Evolutionary conservation across 2,329 filamentous ascomycete genomes (phyloP).

Genomic region (Aspergillus ochraceoroseus): DNA sequence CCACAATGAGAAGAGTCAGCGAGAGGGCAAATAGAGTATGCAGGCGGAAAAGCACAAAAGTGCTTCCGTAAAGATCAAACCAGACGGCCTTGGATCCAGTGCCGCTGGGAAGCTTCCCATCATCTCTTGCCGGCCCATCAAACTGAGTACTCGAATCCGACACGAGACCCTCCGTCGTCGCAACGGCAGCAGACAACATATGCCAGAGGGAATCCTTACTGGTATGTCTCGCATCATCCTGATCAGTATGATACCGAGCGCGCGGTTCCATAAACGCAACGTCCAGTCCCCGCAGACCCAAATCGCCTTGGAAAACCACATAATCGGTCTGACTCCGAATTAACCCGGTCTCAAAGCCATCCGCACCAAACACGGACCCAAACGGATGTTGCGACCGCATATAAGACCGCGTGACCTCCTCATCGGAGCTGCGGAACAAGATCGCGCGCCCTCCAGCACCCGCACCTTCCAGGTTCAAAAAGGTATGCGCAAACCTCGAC

Average conservation of each 20-base stretch:
- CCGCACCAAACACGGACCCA: constrained; percentile 72
- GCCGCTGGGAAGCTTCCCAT: constrained; percentile 62
- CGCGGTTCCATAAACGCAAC: constrained; percentile 86
- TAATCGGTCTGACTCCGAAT: constrained; percentile 89
- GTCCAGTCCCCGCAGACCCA: constrained; percentile 82
- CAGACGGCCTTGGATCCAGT: constrained; percentile 69
- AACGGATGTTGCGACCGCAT: constrained; percentile 68
- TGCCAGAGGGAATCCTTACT: constrained; percentile 70
- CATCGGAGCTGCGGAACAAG: constrained; percentile 82
- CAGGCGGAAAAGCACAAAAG: constrained; percentile 72
- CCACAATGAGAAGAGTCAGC: constrained; percentile 72
- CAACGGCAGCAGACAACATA: constrained; percentile 81
- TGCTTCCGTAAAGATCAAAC: constrained; percentile 84
- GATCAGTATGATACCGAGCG: constrained; percentile 81
- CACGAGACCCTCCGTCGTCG: constrained; percentile 67
- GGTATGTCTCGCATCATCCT: constrained; percentile 79
- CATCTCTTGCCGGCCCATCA: constrained; percentile 53
- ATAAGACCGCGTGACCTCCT: constrained; percentile 78
- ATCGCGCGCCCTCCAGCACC: constrained; percentile 85
- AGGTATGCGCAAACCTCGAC: constrained; percentile 74
- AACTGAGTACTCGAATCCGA: constrained; percentile 64
- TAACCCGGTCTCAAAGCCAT: constrained; percentile 74
- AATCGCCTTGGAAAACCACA: constrained; percentile 68
- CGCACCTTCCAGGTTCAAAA: constrained; percentile 91
- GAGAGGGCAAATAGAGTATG: constrained; percentile 84